Evolutionary conservation across 192 early-diverging fungal genomes (phyloP).

Genomic region (Chytriomyces confervae): DNA sequence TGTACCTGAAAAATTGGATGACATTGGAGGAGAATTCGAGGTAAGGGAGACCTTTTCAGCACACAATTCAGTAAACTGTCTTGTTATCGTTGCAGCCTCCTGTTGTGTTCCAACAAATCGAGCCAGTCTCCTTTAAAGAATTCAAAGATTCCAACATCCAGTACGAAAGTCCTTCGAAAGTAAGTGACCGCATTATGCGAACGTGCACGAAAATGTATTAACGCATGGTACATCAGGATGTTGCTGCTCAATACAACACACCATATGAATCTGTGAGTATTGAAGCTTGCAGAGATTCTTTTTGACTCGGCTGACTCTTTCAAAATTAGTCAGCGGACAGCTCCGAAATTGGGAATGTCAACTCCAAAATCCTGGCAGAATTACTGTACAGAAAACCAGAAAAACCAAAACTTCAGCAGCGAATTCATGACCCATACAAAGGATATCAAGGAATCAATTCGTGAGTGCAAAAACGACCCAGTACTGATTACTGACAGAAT

Average conservation of each 20-base stretch:
- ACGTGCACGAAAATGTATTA: neutral
- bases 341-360: neutral
- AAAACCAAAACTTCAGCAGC: neutral
- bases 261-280: constrained; percentile 32
- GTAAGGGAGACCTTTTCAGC: neutral
- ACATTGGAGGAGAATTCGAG: constrained; percentile 1
- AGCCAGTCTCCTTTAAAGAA: neutral
- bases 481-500: neutral
- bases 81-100: neutral
- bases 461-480: neutral
- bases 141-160: constrained; percentile 12
- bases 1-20: neutral
- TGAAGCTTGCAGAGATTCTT: neutral
- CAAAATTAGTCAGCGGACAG: constrained; percentile 21
- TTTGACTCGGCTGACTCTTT: neutral
- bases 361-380: neutral
- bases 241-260: constrained; percentile 22
- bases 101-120: neutral
- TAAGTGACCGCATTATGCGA: neutral
- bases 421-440: constrained; percentile 8
- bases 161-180: constrained; percentile 26
- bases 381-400: neutral
- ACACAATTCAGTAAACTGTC: too few species aligned
- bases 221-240: neutral
- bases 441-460: constrained; percentile 14